Conservation (phyloP, 2,329 filamentous ascomycete genomes). For the Fusarium paranaense region DNA sequence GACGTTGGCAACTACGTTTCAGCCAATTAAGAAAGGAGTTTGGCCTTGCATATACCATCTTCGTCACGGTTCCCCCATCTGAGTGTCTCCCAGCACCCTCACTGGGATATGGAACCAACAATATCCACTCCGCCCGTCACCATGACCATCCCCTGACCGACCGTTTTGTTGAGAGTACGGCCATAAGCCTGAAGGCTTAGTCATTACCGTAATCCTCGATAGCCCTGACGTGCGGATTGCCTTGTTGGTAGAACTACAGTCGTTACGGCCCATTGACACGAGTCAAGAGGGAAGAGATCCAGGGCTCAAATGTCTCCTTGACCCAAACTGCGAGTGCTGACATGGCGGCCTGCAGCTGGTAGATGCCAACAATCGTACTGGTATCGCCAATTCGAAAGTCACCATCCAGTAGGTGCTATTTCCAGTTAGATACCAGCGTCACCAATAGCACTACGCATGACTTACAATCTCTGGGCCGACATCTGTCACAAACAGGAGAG, state of each 20-base stretch:
- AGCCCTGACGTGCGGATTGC: background rate
- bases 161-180: background rate
- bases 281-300: background rate
- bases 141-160: background rate
- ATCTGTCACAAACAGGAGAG: slow-evolving; percentile 20
- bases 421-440: background rate
- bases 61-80: background rate
- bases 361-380: background rate
- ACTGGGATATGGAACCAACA: background rate
- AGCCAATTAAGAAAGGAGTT: background rate
- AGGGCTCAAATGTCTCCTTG: background rate
- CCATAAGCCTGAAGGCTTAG: background rate
- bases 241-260: background rate
- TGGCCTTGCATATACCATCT: background rate
- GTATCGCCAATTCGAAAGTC: background rate
- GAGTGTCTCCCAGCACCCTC: background rate
- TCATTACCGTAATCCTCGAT: background rate
- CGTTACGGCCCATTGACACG: background rate
- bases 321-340: background rate
- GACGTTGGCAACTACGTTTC: background rate
- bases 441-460: background rate
- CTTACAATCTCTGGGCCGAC: slow-evolving; percentile 11
- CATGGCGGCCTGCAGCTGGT: background rate
- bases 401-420: background rate
- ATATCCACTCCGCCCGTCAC: background rate